phyloP scores from a whole-genome alignment of 2,329 filamentous ascomycete genomes.

The Cytospora schulzeri region DNA sequence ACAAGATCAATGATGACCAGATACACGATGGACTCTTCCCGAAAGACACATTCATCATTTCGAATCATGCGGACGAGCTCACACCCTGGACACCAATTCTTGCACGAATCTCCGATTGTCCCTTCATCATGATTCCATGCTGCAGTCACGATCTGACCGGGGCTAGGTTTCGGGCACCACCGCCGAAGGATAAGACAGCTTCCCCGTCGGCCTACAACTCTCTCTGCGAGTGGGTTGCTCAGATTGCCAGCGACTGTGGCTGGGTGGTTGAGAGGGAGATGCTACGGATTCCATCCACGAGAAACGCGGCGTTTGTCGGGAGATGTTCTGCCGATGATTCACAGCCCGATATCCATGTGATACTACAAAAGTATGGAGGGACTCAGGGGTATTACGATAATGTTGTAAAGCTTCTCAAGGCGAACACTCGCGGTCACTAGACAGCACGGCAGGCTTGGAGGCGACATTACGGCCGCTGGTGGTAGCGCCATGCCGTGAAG shows the following conservation, averaged over 20 bases:
- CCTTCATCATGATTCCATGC: slow-evolving; percentile 93
- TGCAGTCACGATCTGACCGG: slow-evolving; percentile 89
- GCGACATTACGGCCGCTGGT: neutral
- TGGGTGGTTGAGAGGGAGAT: slow-evolving; percentile 81
- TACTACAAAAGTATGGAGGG: slow-evolving; percentile 57
- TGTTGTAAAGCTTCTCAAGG: slow-evolving; percentile 62
- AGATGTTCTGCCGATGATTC: slow-evolving; percentile 43
- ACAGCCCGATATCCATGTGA: slow-evolving; percentile 43
- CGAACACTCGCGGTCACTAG: slow-evolving; percentile 43
- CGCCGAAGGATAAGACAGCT: slow-evolving; percentile 53
- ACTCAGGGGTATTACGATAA: slow-evolving; percentile 60
- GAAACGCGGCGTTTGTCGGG: slow-evolving; percentile 82
- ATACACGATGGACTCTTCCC: slow-evolving; percentile 69
- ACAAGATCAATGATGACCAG: slow-evolving; percentile 30
- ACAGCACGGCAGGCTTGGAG: neutral
- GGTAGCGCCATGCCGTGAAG: neutral
- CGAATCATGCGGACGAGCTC: slow-evolving; percentile 95
- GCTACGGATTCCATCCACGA: slow-evolving; percentile 86
- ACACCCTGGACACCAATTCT: slow-evolving; percentile 95
- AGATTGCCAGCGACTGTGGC: slow-evolving; percentile 70
- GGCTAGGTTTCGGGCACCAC: slow-evolving; percentile 67
- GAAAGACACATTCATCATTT: slow-evolving; percentile 83
- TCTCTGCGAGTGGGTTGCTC: slow-evolving; percentile 75
- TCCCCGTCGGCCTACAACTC: slow-evolving; percentile 76
- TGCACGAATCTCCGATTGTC: slow-evolving; percentile 71